Base-by-base conservation (phyloP, 139 green algal genomes). In the Raphidocelis subcapitata region DNA sequence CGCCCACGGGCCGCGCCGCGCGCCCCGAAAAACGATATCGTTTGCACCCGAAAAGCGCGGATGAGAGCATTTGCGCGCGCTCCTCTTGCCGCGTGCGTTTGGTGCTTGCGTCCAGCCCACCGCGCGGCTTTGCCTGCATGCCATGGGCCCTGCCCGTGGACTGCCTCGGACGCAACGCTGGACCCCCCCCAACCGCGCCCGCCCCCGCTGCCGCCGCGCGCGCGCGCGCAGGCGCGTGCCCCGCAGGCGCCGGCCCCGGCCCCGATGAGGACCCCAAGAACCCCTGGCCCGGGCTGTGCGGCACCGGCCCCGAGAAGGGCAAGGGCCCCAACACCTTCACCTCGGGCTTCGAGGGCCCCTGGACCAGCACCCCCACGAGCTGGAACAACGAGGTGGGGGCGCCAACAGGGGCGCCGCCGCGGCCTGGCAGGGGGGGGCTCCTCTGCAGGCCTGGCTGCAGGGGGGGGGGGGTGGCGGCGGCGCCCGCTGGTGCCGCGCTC, bases 261-360 rank as follows among this genome's bases (percentile, higher is more conserved):
- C 75, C 81, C n/a, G 3, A 2, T 10, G 44, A 82, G 41, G 35
- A 69, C 46, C 80, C 80, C 23, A 54, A 23, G 56, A 57, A 76
- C 65, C 64, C 75, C 52, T 85, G 74, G 67, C 75, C 81, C n/a
- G 81, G 76, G 33, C 77, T 65, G 23, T 86, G 81, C 60, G 71
- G 77, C 49, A 49, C n/a, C 16, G 73, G 75, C 28, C 21, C 65
- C 0, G 3, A 70, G 57, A 79, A 77, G 69, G 82, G 82, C 71
- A 81, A 76, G 63, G 82, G 74, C 46, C 44, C 57, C 26, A 84
- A 82, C 67, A 81, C 82, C 3, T 84, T 81, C 72, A 87, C 82
- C 14, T 65, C 21, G 36, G 82, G 82, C 36, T 77, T 87, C 62
- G 82, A 87, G 72, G 37, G 26, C 23, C 29, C 71, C 52, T 86